Evolutionary conservation across 768 basidiomycete species (phyloP).

Genomic region (Leucogyrophana mollusca): DNA sequence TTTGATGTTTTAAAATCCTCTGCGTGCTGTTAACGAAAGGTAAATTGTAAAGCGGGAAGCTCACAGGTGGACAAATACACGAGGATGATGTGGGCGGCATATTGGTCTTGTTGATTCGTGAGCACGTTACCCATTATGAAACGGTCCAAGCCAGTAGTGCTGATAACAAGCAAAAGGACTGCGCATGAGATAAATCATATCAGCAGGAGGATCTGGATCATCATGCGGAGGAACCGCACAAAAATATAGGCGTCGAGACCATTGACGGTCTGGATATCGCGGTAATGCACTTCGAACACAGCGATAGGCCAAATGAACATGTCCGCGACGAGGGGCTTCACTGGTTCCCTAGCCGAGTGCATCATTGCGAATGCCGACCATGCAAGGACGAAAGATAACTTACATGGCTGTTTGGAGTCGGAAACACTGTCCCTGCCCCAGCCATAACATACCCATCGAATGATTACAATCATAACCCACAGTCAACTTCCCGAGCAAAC

Average conservation of each 20-base stretch:
- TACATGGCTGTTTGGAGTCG: constrained; percentile 20
- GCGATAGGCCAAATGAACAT: constrained; percentile 67
- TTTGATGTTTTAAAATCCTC: constrained; percentile 79
- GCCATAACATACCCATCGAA: no score
- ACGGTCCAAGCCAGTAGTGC: constrained; percentile 56
- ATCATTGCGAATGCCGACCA: not conserved
- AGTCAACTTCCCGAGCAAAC: no score
- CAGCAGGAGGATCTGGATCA: constrained; percentile 78
- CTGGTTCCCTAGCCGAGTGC: constrained; percentile 48
- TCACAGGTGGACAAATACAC: constrained; percentile 77
- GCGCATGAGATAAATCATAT: constrained; percentile 91
- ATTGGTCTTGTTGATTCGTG: constrained; percentile 48
- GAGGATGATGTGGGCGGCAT: constrained; percentile 76
- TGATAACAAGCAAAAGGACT: constrained; percentile 76
- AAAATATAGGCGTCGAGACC: constrained; percentile 94
- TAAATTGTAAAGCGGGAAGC: constrained; percentile 22
- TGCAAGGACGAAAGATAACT: not conserved
- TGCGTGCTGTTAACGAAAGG: constrained; percentile 1
- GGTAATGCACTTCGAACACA: constrained; percentile 61
- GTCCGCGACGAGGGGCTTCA: constrained; percentile 45
- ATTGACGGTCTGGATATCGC: constrained; percentile 61
- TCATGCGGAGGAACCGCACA: constrained; percentile 84
- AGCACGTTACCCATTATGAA: constrained; percentile 85
- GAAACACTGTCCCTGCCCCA: no score
- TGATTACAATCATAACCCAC: no score